phyloP scores from a whole-genome alignment of 768 basidiomycete genomes.

The Rhodocollybia butyracea region DNA sequence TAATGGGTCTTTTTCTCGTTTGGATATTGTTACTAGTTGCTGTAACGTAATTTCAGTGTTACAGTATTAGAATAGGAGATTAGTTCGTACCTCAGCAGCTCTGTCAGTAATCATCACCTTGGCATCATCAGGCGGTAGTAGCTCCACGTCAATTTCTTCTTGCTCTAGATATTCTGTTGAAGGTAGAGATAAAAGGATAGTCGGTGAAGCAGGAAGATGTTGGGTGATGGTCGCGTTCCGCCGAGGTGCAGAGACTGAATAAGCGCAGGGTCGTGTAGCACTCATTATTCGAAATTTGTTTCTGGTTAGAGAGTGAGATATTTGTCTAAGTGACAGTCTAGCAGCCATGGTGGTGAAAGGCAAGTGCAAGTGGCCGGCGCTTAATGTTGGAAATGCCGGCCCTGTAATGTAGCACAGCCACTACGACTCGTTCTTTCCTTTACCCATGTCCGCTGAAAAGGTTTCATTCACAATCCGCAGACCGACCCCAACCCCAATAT shows the following conservation, averaged over 20 bases:
- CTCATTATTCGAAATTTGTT: background rate
- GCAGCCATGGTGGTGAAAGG: constrained; percentile 4
- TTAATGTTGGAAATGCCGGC: no score
- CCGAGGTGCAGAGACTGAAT: constrained; percentile 20
- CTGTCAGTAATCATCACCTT: constrained; percentile 63
- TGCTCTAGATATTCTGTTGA: constrained; percentile 50
- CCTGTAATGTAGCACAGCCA: background rate
- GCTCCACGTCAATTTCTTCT: constrained; percentile 63
- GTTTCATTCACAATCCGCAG: constrained; percentile 86
- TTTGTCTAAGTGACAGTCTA: background rate
- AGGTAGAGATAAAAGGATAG: constrained; percentile 47
- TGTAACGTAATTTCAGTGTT: constrained; percentile 22
- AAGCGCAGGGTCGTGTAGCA: constrained; percentile 10
- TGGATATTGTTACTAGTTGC: constrained; percentile 76
- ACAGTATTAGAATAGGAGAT: background rate
- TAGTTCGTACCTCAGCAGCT: constrained; percentile 62
- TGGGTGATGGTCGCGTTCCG: constrained; percentile 32
- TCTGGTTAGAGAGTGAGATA: background rate
- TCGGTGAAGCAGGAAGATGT: constrained; percentile 43
- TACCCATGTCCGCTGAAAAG: constrained; percentile 30
- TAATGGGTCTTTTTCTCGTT: constrained; percentile 56
- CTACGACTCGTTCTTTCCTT: background rate
- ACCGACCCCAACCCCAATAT: constrained; percentile 68
- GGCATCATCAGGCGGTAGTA: constrained; percentile 51
- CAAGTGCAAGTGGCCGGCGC: background rate